Conservation (phyloP, 2,329 filamentous ascomycete species). For the Scedosporium apiospermum region DNA sequence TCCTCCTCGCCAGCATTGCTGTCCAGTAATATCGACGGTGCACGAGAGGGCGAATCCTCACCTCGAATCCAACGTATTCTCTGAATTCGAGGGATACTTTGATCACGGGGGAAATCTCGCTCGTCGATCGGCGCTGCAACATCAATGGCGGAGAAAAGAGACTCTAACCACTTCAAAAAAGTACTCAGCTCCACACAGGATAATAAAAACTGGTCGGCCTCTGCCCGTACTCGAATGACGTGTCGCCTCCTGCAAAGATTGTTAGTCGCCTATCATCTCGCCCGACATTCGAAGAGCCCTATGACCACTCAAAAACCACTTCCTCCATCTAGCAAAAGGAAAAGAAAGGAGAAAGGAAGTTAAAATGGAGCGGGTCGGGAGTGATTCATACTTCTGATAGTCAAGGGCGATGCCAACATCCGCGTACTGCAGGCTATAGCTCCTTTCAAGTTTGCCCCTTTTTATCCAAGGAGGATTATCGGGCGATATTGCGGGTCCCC, state of each 20-base stretch:
- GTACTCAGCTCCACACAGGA: conserved; percentile 55
- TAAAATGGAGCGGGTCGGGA: neutral
- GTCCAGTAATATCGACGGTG: neutral
- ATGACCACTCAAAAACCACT: neutral
- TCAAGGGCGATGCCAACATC: conserved; percentile 67
- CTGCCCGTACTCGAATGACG: conserved; percentile 61
- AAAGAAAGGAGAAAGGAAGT: neutral
- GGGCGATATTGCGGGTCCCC: conserved; percentile 36
- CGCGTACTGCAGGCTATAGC: conserved; percentile 66
- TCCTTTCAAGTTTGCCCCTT: conserved; percentile 48
- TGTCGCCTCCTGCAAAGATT: conserved; percentile 39
- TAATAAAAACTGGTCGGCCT: conserved; percentile 65
- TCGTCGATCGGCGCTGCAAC: conserved; percentile 63
- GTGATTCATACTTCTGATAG: conserved; percentile 51
- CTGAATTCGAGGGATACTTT: conserved; percentile 50
- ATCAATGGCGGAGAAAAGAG: conserved; percentile 63
- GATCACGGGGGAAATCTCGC: conserved; percentile 52
- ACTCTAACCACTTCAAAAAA: conserved; percentile 61
- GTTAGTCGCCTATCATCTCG: conserved; percentile 1
- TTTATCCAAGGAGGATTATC: conserved; percentile 42
- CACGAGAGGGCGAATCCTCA: conserved; percentile 18
- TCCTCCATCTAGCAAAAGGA: neutral
- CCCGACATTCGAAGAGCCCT: neutral
- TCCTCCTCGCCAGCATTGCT: neutral
- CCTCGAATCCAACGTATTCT: conserved; percentile 41